A percentile compares a stretch with the other conserved stretches of the same genome.
These are phyloP conservation scores for Aeschynomene evenia DNA, from an alignment of 306 rosid genomes.

Conservation along the genomic window DNA sequence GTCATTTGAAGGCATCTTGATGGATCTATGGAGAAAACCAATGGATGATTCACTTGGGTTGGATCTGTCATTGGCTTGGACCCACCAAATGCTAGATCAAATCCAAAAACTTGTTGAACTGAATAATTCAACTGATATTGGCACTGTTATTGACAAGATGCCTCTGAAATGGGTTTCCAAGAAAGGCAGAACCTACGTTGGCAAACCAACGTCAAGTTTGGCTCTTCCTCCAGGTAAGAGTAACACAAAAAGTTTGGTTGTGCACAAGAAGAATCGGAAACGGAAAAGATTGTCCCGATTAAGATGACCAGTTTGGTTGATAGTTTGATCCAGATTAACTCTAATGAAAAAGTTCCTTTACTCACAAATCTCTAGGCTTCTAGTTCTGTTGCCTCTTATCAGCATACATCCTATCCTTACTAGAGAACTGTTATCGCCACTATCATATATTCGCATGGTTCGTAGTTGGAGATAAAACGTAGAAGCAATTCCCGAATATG, in stretches of 20 bases:
- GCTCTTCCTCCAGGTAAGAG: slow-evolving; percentile 37
- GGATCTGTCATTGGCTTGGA: slow-evolving; percentile 75
- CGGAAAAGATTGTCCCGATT: slow-evolving; percentile 47
- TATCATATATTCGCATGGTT: neutral
- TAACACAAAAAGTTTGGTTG: slow-evolving; percentile 33
- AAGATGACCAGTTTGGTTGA: slow-evolving; percentile 37
- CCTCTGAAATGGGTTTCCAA: slow-evolving; percentile 54
- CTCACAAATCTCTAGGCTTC: neutral
- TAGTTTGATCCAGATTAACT: slow-evolving; percentile 1
- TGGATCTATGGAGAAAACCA: slow-evolving; percentile 58
- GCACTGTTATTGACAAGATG: slow-evolving; percentile 62
- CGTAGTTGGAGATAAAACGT: slow-evolving; percentile 21
- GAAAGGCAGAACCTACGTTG: slow-evolving; percentile 35
- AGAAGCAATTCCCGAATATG: slow-evolving; percentile 11
- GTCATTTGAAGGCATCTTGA: slow-evolving; percentile 65
- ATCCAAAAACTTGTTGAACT: slow-evolving; percentile 68
- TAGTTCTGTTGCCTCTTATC: neutral
- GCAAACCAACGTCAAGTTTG: slow-evolving; percentile 49
- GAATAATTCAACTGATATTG: slow-evolving; percentile 54
- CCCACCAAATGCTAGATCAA: slow-evolving; percentile 81
- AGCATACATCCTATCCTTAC: neutral
- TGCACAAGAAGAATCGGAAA: slow-evolving; percentile 43
- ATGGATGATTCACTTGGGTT: slow-evolving; percentile 67
- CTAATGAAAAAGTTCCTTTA: neutral
- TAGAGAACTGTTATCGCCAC: slow-evolving; percentile 10